Evolutionary conservation across 257 asterid genomes (phyloP).

Genomic region (Solanum raphanifolium): DNA sequence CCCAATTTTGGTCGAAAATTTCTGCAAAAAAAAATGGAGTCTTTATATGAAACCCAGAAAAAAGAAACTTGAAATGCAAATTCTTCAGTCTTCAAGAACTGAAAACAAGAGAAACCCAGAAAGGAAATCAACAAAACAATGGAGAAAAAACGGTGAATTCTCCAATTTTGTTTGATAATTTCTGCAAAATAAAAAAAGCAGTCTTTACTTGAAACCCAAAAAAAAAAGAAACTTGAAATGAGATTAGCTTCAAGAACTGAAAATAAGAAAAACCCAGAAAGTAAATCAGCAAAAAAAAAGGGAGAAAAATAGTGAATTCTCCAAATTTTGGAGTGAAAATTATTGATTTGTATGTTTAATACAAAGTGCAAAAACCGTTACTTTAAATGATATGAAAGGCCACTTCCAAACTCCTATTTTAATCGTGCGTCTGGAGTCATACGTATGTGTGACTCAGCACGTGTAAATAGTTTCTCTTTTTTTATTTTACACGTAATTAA

Average conservation of each 20-base stretch:
- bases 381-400: background rate
- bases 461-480: background rate
- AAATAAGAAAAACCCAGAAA: background rate
- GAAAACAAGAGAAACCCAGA: background rate
- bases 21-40: background rate
- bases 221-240: background rate
- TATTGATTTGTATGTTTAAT: background rate
- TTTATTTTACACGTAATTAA: background rate
- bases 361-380: background rate
- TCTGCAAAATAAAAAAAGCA: background rate
- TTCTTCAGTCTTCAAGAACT: background rate
- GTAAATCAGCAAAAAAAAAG: background rate
- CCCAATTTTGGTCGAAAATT: background rate
- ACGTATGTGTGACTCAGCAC: background rate
- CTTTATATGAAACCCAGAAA: background rate
- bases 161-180: background rate
- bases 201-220: background rate
- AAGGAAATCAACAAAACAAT: background rate
- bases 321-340: background rate
- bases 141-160: background rate
- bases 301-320: background rate
- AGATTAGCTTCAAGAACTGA: background rate
- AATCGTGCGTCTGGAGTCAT: background rate
- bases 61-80: background rate
- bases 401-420: background rate